Evolutionary conservation across 1,139 yeast genomes (phyloP), one percentile per base, ranked within the genome.

Genomic region (Geotrichum citri-aurantii): DNA sequence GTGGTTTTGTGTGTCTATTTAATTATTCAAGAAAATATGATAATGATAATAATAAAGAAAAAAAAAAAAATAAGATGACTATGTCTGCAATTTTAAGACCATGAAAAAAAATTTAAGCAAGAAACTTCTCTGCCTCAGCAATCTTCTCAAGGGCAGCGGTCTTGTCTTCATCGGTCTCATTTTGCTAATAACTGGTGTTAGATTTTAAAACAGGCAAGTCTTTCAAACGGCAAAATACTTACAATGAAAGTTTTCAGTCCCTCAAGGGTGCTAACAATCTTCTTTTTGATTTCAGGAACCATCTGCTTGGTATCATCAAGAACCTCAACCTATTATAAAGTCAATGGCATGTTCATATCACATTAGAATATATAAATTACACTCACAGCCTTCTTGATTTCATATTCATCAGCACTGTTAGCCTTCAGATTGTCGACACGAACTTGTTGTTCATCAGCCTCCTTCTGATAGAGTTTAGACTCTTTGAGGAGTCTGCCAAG

Each of bases 401-500:
- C 90, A 69, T 88, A 89, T 60, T 81, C 82, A 64, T 88, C 95
- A 8, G 80, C 81, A 17, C 77, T 74, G 1, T 71, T 63, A 53
- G 74, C 71, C 62, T 68, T 69, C 63, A 79, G 62, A 21, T 74
- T 62, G 55, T 78, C 80, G 71, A 82, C 72, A 55, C 69, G 73
- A 3, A 73, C 72, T 52, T 80, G 78, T 65, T 87, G 90, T 59
- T 87, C 90, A 17, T 71, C 71, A 42, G 83, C 78, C 68, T 91
- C 97, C 61, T 80, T 77, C 55, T 79, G 75, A 70, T 90, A 91
- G 50, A 84, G 76, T 17, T 69, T 69, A 65, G 86, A 84, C 69
- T 91, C 97, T 66, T 89, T 89, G 57, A 86, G 68, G 47, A 92
- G 78, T 62, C 97, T 79, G 63, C 81, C 81, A 57, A 91, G 77